phyloP scores from a whole-genome alignment of 495 filamentous ascomycete species.

The Trichoderma gamsii region DNA sequence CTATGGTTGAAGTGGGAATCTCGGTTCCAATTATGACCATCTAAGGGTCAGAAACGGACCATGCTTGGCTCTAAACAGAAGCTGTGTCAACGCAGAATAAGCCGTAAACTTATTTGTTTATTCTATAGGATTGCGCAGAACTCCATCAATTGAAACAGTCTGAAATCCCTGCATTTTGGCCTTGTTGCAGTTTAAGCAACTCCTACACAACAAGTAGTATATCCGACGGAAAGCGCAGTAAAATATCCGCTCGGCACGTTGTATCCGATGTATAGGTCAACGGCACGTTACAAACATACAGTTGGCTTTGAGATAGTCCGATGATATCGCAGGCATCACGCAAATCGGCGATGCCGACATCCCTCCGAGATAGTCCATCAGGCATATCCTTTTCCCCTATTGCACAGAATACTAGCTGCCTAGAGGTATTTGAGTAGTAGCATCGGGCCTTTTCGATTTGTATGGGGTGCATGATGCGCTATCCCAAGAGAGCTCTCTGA shows the following conservation, averaged over 20 bases:
- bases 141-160: neutral
- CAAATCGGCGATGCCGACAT: neutral
- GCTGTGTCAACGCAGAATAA: neutral
- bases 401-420: neutral
- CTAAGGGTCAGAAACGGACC: neutral
- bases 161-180: no score
- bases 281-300: neutral
- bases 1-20: neutral
- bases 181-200: no score
- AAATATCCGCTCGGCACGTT: neutral
- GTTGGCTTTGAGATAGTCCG: neutral
- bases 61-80: neutral
- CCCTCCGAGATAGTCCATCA: neutral
- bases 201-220: neutral
- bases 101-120: neutral
- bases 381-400: neutral
- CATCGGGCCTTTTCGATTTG: neutral
- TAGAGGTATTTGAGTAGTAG: neutral
- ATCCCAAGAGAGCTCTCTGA: neutral
- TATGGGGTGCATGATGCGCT: neutral
- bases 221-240: constrained; percentile 3
- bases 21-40: neutral
- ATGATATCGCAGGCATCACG: neutral
- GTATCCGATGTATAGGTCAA: neutral
- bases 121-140: neutral